Base-by-base conservation (phyloP, 352 stramenopile species). In the Phytophthora sansomeana region DNA sequence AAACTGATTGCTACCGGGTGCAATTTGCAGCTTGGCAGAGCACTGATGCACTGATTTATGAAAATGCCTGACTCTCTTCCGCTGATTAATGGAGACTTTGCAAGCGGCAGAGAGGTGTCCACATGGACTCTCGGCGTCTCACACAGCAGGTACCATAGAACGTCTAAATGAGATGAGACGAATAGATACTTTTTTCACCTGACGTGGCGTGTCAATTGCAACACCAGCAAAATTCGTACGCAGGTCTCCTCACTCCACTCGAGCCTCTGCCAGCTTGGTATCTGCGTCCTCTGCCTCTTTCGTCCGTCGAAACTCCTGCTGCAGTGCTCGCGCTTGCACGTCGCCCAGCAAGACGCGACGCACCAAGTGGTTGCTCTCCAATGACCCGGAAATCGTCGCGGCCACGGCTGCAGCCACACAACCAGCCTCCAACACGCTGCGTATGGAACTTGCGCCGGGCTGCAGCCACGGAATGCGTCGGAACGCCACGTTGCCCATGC, bases 401-500 rank as follows among this genome's bases (percentile, higher is more conserved):
- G 67, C 61, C 6, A 86, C 72, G 1, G 79, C 59, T 8, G 61
- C 63, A 9, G 74, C 69, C 32, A 77, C 72, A 11, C 70, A 70
- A 24, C 54, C 67, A 10, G 79, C 69, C 33, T 91, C 78, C 1
- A 87, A 32, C n/a, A 80, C 36, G 0, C 60, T 67, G 1, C 80
- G 75, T 16, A 74, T 32, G 4, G 64, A 46, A 8, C 66, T 77
- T 0, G 53, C 69, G 57, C 67, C 66, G 17, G 68, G 70, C 54
- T 81, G 58, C 17, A 90, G 62, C 75, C 69, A 85, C 17, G 47
- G 17, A 51, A 84, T 47, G 4, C 67, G 44, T 19, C 74, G 60
- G 21, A 72, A 75, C 4, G 74, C 52, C 16, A 89, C 80, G 3
- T 68, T 75, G 26, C 72, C 73, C 43, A 87, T 66, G 39, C 80